Evolutionary conservation across 75 land plant genomes (phyloP).

Genomic region (Ceratopteris richardii): DNA sequence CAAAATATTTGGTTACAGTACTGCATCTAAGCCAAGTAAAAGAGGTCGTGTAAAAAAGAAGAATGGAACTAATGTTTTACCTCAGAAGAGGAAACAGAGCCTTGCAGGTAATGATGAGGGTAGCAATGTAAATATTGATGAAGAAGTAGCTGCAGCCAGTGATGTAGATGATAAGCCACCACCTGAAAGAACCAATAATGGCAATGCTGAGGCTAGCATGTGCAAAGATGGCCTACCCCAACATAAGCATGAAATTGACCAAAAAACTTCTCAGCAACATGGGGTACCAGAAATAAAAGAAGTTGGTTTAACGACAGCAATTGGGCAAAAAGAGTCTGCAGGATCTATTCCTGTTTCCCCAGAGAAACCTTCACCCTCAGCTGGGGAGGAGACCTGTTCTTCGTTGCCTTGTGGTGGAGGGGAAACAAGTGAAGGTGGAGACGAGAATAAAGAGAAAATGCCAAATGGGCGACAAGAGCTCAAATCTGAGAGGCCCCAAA

Average conservation of each 20-base stretch:
- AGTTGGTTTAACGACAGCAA: background rate
- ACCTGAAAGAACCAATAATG: too few species aligned
- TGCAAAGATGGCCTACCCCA: too few species aligned
- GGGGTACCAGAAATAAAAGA: background rate
- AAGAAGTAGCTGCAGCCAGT: too few species aligned
- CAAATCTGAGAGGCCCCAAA: background rate
- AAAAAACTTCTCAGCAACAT: constrained; percentile 3
- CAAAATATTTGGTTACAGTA: background rate
- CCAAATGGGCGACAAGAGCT: background rate
- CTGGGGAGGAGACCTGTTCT: too few species aligned
- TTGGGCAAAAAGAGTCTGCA: background rate
- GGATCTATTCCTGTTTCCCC: background rate
- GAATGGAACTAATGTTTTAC: background rate
- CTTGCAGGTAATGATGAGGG: constrained; percentile 2
- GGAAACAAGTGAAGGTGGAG: background rate
- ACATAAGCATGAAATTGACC: background rate
- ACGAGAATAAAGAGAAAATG: background rate
- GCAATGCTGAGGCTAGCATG: too few species aligned
- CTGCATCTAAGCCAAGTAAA: background rate
- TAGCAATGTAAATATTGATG: background rate
- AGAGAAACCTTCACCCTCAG: too few species aligned
- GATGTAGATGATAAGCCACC: too few species aligned
- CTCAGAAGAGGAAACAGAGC: constrained; percentile 11
- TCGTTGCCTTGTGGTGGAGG: background rate
- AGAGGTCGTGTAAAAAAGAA: background rate